Evolutionary conservation across 129 eudicot species (phyloP).

Genomic region (Artemisia argyi): DNA sequence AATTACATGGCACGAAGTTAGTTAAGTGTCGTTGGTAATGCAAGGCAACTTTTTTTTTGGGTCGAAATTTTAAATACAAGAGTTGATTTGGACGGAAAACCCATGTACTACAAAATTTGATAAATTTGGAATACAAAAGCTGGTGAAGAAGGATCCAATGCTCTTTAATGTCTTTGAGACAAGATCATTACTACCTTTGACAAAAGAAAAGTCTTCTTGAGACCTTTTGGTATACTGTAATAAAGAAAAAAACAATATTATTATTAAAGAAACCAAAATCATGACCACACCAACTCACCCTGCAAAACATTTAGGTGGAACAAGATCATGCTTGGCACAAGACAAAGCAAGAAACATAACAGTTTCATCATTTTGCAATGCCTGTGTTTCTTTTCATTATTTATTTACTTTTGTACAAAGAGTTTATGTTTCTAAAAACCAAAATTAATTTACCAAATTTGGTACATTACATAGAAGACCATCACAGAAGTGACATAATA

Average conservation of each 20-base stretch:
- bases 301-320: slow-evolving; percentile 13
- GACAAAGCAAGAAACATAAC: slow-evolving; percentile 15
- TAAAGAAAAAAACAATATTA: slow-evolving; percentile 15
- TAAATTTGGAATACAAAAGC: slow-evolving; percentile 4
- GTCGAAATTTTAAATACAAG: too few species aligned
- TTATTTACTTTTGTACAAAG: too few species aligned
- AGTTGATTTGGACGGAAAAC: slow-evolving; percentile 10
- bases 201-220: slow-evolving; percentile 28
- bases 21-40: too few species aligned
- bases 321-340: slow-evolving; percentile 25
- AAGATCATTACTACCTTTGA: slow-evolving; percentile 21
- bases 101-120: not conserved
- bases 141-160: slow-evolving; percentile 29
- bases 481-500: too few species aligned
- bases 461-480: too few species aligned
- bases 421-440: too few species aligned
- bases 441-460: too few species aligned
- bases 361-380: slow-evolving; percentile 2
- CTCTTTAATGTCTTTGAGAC: slow-evolving; percentile 12
- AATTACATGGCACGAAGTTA: too few species aligned
- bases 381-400: not conserved
- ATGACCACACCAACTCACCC: slow-evolving; percentile 30
- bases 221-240: slow-evolving; percentile 24
- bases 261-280: slow-evolving; percentile 26
- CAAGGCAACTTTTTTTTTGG: too few species aligned